Conservation (phyloP, 306 rosid genomes). For the Fragaria iinumae region DNA sequence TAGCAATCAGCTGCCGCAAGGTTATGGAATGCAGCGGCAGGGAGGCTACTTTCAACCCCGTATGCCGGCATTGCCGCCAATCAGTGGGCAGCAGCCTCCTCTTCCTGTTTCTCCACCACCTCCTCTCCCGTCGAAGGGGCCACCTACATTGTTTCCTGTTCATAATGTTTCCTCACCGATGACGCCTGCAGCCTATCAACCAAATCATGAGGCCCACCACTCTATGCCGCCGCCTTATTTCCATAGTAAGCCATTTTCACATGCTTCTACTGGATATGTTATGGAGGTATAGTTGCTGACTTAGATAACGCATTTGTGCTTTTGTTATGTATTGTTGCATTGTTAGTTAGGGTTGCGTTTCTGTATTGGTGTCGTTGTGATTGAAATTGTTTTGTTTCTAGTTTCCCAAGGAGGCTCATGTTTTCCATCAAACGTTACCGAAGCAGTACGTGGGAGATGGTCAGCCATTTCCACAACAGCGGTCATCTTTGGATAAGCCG, state of each 20-base stretch:
- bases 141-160: conserved; percentile 64
- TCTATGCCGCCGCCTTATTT: conserved; percentile 43
- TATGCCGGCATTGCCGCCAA: conserved; percentile 44
- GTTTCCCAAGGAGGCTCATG: conserved; percentile 31
- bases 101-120: conserved; percentile 81
- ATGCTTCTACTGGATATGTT: conserved; percentile 44
- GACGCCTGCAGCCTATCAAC: conserved; percentile 43
- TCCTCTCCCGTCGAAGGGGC: conserved; percentile 58
- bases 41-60: conserved; percentile 32
- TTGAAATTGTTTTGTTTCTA: background rate
- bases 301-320: conserved; percentile 8
- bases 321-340: conserved; percentile 1
- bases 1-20: conserved; percentile 15
- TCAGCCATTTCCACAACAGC: conserved; percentile 33
- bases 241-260: conserved; percentile 45
- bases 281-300: conserved; percentile 45
- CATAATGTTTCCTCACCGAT: conserved; percentile 32
- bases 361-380: background rate
- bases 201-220: conserved; percentile 43
- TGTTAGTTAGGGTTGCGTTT: conserved; percentile 6
- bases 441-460: conserved; percentile 36
- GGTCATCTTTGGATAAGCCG: conserved; percentile 40
- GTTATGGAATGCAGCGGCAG: conserved; percentile 28
- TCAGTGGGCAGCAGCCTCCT: conserved; percentile 65
- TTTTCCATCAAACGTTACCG: conserved; percentile 19